Conservation (phyloP, 2,329 filamentous ascomycete genomes). For the Knoxdaviesia capensis region DNA sequence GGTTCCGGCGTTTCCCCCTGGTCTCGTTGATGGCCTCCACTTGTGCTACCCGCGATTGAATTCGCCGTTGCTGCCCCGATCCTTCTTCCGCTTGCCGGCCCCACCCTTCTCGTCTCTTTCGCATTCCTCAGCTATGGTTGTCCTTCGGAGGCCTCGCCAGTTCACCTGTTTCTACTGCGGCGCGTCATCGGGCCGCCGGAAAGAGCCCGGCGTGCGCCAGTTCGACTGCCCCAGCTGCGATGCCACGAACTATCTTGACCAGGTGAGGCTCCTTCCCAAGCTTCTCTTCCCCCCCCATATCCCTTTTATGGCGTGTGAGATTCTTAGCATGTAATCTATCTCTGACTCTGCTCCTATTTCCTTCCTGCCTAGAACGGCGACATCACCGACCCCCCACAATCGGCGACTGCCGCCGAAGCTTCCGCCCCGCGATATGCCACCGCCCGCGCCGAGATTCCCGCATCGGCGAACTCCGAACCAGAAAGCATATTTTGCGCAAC, state of each 20-base stretch:
- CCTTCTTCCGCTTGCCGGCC: too few species aligned
- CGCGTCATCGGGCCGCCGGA: constrained; percentile 38
- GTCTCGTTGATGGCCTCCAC: too few species aligned
- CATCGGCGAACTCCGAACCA: constrained; percentile 9
- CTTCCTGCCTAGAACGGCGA: constrained; percentile 49
- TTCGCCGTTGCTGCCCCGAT: too few species aligned
- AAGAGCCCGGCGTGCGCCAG: constrained; percentile 35
- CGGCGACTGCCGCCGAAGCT: constrained; percentile 23
- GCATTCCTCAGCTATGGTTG: constrained; percentile 16
- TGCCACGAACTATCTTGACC: constrained; percentile 73
- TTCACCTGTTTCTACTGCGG: constrained; percentile 75
- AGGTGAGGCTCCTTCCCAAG: constrained; percentile 29
- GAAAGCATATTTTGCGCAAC: constrained; percentile 43
- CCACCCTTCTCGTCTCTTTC: too few species aligned
- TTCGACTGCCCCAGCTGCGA: constrained; percentile 67
- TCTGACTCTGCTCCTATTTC: neutral
- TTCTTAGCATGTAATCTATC: neutral
- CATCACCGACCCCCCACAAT: constrained; percentile 67
- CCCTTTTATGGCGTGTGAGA: too few species aligned
- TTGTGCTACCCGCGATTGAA: too few species aligned
- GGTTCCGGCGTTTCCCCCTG: too few species aligned
- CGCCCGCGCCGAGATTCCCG: constrained; percentile 8
- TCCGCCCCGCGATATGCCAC: constrained; percentile 11
- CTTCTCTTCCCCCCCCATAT: neutral
- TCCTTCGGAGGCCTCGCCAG: constrained; percentile 18